Conservation (phyloP, 2,329 filamentous ascomycete species). For the Nothophoma quercina region DNA sequence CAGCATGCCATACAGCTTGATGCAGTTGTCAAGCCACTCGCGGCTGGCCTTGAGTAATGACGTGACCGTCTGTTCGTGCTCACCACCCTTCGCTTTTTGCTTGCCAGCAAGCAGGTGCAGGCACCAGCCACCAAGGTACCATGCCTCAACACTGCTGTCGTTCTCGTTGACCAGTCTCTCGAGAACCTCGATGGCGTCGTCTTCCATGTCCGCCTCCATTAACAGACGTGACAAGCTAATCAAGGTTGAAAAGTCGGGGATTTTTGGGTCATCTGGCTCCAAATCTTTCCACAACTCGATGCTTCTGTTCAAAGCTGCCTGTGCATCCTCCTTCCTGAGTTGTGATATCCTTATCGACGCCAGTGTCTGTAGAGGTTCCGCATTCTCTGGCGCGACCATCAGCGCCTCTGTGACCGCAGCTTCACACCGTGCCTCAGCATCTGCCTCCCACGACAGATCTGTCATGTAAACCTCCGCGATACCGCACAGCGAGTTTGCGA, state of each 20-base stretch:
- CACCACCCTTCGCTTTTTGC: constrained; percentile 58
- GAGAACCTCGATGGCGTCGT: constrained; percentile 83
- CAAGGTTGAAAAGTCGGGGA: constrained; percentile 86
- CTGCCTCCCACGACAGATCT: constrained; percentile 87
- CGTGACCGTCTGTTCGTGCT: constrained; percentile 60
- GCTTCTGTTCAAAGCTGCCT: constrained; percentile 78
- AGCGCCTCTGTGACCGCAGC: constrained; percentile 88
- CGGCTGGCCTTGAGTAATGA: constrained; percentile 75
- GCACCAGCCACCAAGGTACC: constrained; percentile 97
- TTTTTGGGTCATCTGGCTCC: constrained; percentile 71
- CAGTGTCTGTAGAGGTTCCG: constrained; percentile 94
- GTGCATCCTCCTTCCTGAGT: constrained; percentile 77
- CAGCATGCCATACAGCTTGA: constrained; percentile 78
- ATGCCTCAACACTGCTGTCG: constrained; percentile 92
- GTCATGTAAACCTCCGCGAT: constrained; percentile 99
- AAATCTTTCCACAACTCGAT: constrained; percentile 84
- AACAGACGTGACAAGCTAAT: constrained; percentile 85
- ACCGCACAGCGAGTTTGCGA: constrained; percentile 91
- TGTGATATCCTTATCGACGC: constrained; percentile 95
- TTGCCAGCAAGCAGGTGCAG: constrained; percentile 80
- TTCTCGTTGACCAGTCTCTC: constrained; percentile 87
- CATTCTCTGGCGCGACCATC: constrained; percentile 78
- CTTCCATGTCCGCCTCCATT: constrained; percentile 88
- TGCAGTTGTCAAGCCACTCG: constrained; percentile 81
- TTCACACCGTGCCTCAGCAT: constrained; percentile 90